Evolutionary conservation across 805 yeast genomes (phyloP).

Genomic region (Deakozyma indianensis): DNA sequence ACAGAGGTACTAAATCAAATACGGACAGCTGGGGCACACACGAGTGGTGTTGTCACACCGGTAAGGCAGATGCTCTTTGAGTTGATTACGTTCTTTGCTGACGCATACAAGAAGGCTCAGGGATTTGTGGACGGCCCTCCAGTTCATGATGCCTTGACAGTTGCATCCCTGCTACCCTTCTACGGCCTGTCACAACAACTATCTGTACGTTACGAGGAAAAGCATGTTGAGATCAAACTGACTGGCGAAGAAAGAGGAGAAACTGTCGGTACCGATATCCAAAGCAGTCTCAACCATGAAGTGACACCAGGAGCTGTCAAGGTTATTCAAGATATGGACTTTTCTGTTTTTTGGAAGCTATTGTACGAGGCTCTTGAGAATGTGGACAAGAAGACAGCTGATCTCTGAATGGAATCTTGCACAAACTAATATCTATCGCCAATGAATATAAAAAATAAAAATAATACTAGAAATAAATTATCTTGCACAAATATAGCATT

Average conservation of each 20-base stretch:
- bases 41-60: slow-evolving; percentile 20
- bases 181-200: slow-evolving; percentile 12
- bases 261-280: neutral
- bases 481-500: slow-evolving; percentile 2
- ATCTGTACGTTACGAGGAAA: slow-evolving; percentile 3
- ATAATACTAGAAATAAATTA: slow-evolving; percentile 1
- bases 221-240: slow-evolving; percentile 1
- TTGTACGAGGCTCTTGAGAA: slow-evolving; percentile 24
- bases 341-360: slow-evolving; percentile 32
- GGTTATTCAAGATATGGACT: slow-evolving; percentile 27
- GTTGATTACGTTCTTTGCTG: slow-evolving; percentile 36
- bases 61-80: slow-evolving; percentile 43
- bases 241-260: slow-evolving; percentile 1
- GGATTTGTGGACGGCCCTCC: slow-evolving; percentile 50
- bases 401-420: neutral
- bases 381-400: slow-evolving; percentile 20
- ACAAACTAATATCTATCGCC: neutral
- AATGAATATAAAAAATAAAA: neutral
- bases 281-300: neutral
- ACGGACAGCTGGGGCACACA: slow-evolving; percentile 18
- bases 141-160: slow-evolving; percentile 67
- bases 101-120: slow-evolving; percentile 28
- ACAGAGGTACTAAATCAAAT: slow-evolving; percentile 26
- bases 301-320: slow-evolving; percentile 21
- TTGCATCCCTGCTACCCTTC: slow-evolving; percentile 41